Conservation (phyloP, 768 basidiomycete species). For the Rhodotorula paludigena region DNA sequence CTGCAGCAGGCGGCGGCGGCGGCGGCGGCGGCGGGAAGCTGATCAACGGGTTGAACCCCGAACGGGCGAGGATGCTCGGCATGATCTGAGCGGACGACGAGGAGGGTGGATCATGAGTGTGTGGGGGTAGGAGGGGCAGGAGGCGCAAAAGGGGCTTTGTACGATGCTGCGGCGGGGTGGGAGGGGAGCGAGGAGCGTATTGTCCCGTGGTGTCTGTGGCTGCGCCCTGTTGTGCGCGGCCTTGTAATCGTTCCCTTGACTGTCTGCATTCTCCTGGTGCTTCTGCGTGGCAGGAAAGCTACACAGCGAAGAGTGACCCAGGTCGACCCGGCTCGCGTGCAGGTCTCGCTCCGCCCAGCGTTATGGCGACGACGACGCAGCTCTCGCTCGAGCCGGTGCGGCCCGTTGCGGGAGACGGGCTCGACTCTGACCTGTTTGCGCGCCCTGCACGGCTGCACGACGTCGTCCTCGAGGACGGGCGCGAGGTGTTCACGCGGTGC, state of each 20-base stretch:
- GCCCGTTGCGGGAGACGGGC: constrained; percentile 6
- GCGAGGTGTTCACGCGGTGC: constrained; percentile 20
- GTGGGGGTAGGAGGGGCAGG: neutral
- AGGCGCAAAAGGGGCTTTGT: neutral
- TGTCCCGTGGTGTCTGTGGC: too few relatives aligned
- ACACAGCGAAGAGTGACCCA: neutral
- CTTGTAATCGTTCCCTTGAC: too few relatives aligned
- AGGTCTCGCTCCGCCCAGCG: neutral
- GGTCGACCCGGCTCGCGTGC: too few relatives aligned
- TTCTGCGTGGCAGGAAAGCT: too few relatives aligned
- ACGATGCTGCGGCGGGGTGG: too few relatives aligned
- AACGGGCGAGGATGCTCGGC: constrained; percentile 36
- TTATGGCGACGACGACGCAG: neutral
- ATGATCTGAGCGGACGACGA: constrained; percentile 11
- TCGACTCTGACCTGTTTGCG: constrained; percentile 24
- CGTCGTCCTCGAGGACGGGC: constrained; percentile 18
- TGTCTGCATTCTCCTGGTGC: too few relatives aligned
- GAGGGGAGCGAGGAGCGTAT: too few relatives aligned
- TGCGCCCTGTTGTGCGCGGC: too few relatives aligned
- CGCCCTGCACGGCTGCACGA: constrained; percentile 16
- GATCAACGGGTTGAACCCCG: constrained; percentile 33
- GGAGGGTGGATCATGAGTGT: neutral
- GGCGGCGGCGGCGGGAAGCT: constrained; percentile 8
- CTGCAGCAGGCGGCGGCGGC: neutral
- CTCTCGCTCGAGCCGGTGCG: constrained; percentile 30